phyloP scores from a whole-genome alignment of 495 filamentous ascomycete species.

The Tuber umbilicatum region DNA sequence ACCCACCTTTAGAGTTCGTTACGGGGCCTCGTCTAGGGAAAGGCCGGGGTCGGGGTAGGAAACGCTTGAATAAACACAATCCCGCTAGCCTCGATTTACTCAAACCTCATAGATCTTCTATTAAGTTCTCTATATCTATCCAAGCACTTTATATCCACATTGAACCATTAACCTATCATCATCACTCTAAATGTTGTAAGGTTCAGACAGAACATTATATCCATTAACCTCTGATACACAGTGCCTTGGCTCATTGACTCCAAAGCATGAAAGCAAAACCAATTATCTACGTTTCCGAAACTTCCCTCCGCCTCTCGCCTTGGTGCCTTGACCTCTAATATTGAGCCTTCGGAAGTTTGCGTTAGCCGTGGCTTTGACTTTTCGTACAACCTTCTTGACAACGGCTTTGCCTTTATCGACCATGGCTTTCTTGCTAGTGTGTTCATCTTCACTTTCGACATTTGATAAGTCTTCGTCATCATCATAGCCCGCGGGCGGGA shows the following conservation, averaged over 20 bases:
- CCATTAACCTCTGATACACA: neutral
- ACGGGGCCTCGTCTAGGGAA: too few species aligned
- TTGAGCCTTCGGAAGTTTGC: conserved; percentile 79
- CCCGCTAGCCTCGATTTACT: neutral
- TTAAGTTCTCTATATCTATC: neutral
- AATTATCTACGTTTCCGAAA: conserved; percentile 47
- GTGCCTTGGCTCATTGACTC: neutral
- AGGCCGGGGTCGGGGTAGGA: neutral
- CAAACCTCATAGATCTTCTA: neutral
- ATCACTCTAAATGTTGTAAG: neutral
- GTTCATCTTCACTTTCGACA: conserved; percentile 34
- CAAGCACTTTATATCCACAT: neutral
- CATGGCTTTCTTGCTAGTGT: conserved; percentile 41
- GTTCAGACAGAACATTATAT: neutral
- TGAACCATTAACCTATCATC: neutral
- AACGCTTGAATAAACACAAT: neutral
- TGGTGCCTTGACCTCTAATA: conserved; percentile 49
- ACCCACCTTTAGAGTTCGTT: neutral
- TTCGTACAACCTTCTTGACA: conserved; percentile 56
- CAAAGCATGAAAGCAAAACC: neutral
- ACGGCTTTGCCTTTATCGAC: conserved; percentile 46
- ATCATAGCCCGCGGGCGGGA: conserved; percentile 28
- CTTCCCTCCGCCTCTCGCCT: conserved; percentile 46
- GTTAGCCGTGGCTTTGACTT: conserved; percentile 66
- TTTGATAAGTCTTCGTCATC: conserved; percentile 27